These are phyloP conservation scores for Angomonas deanei DNA, from an alignment of 208 protist species.

Conservation along the genomic window DNA sequence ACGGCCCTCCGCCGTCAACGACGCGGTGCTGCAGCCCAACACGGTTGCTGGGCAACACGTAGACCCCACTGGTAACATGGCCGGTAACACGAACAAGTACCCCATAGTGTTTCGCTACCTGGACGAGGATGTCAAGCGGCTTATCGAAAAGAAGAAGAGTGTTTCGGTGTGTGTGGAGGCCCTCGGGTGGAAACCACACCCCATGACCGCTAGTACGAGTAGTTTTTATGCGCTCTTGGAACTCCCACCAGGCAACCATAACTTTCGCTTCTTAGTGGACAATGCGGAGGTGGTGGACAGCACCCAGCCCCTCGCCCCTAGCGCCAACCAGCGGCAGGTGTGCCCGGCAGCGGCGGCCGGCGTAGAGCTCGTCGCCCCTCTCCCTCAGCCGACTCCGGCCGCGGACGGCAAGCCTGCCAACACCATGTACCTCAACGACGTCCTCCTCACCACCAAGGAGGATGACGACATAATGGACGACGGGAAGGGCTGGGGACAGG, in stretches of 20 bases:
- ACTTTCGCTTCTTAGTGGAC: conserved; percentile 78
- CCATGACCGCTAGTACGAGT: conserved; percentile 80
- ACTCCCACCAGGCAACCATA: conserved; percentile 68
- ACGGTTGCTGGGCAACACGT: conserved; percentile 15
- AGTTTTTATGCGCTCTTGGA: conserved; percentile 82
- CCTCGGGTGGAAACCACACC: conserved; percentile 58
- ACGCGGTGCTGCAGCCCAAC: conserved; percentile 32
- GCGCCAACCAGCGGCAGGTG: conserved; percentile 1
- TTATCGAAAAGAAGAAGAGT: conserved; percentile 33
- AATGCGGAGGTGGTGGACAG: conserved; percentile 64
- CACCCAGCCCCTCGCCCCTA: conserved; percentile 57
- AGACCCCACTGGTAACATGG: background rate
- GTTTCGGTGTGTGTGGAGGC: conserved; percentile 64
- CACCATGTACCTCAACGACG: conserved; percentile 64
- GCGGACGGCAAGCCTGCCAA: conserved; percentile 58
- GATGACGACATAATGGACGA: conserved; percentile 82
- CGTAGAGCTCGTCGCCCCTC: conserved; percentile 13
- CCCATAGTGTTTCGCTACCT: conserved; percentile 77
- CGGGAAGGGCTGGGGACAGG: conserved; percentile 74
- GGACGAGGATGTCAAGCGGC: conserved; percentile 46
- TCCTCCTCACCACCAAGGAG: conserved; percentile 58
- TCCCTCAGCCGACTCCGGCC: conserved; percentile 24
- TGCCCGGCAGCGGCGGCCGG: background rate
- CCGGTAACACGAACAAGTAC: conserved; percentile 21
- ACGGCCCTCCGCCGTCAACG: conserved; percentile 31